These are phyloP conservation scores for Amesomyces nigricolor DNA, from an alignment of 2,329 filamentous ascomycete species.

Conservation along the genomic window DNA sequence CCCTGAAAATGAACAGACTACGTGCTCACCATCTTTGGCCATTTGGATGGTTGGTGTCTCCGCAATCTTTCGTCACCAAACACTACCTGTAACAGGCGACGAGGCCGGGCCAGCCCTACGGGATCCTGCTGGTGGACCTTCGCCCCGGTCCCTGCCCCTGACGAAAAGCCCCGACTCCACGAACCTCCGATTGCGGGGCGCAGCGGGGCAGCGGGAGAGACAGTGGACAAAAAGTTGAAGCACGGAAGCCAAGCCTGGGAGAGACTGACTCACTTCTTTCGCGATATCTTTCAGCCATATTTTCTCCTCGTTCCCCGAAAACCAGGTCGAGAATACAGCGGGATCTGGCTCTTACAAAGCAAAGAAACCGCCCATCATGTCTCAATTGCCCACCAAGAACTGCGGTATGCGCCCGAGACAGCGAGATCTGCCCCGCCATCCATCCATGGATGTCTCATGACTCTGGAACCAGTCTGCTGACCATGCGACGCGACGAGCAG, in stretches of 20 bases:
- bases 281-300: conserved; percentile 1
- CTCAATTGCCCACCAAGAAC: conserved; percentile 52
- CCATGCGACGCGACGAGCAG: conserved; percentile 32
- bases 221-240: conserved; percentile 19
- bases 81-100: too few species aligned
- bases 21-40: too few species aligned
- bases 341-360: not conserved
- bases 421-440: conserved; percentile 6
- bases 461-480: conserved; percentile 6
- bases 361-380: conserved; percentile 19
- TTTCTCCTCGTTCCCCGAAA: not conserved
- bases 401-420: conserved; percentile 42
- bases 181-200: conserved; percentile 24
- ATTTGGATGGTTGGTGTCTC: too few species aligned
- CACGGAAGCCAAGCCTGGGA: conserved; percentile 7
- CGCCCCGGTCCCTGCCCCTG: not conserved
- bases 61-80: too few species aligned
- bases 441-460: not conserved
- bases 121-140: too few species aligned
- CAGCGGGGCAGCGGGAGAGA: conserved; percentile 18
- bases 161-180: conserved; percentile 2
- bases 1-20: too few species aligned
- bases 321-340: not conserved
- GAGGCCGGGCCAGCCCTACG: too few species aligned
- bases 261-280: conserved; percentile 21